Conservation (phyloP, 257 asterid genomes). For the Ilex asprella region DNA sequence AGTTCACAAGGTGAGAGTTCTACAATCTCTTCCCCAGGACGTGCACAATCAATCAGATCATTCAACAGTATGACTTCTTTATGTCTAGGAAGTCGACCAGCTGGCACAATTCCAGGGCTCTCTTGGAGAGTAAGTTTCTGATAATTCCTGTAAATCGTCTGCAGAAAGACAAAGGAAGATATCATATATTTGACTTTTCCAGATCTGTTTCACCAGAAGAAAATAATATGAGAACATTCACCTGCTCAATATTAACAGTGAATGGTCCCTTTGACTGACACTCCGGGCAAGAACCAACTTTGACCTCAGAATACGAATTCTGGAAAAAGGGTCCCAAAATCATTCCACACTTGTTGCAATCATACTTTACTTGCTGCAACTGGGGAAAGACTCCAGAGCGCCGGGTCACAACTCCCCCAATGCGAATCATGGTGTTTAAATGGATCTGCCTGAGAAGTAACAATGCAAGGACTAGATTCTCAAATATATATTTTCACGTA, state of each 20-base stretch:
- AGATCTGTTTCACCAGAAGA: constrained; percentile 5
- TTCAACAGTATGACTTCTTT: constrained; percentile 97
- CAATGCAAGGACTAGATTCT: background rate
- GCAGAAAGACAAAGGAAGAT: constrained; percentile 17
- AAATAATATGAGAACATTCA: constrained; percentile 17
- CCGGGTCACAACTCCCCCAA: constrained; percentile 95
- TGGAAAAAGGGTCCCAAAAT: constrained; percentile 94
- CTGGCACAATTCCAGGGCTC: constrained; percentile 98
- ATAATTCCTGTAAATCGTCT: constrained; percentile 95
- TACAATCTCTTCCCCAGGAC: constrained; percentile 99
- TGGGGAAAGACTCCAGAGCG: constrained; percentile 99
- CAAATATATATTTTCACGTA: background rate
- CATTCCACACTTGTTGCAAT: constrained; percentile 83
- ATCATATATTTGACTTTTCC: constrained; percentile 8
- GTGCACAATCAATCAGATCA: constrained; percentile 97
- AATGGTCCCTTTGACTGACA: constrained; percentile 96
- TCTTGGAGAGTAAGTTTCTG: constrained; percentile 97
- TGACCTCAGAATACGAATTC: constrained; percentile 95
- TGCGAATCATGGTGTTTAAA: constrained; percentile 92
- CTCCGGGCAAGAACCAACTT: constrained; percentile 96
- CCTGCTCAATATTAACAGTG: constrained; percentile 95
- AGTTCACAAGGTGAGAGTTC: constrained; percentile 9
- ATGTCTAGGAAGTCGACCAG: constrained; percentile 98
- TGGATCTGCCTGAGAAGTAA: constrained; percentile 79
- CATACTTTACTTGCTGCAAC: constrained; percentile 93